Evolutionary conservation across 768 basidiomycete species (phyloP).

Genomic region (Scleroderma bovista): DNA sequence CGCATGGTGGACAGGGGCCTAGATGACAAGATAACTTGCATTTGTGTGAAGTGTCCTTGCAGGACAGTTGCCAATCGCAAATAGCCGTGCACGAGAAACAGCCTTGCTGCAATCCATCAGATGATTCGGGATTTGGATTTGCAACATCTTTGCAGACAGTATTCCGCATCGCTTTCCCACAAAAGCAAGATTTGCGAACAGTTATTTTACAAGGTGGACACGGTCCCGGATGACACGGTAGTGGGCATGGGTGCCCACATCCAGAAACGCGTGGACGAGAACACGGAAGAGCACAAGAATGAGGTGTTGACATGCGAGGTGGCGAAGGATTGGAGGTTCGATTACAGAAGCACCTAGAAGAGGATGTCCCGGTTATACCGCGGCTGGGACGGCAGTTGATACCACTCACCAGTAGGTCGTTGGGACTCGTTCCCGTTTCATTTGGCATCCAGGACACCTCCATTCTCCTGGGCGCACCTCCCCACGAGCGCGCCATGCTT

Average conservation of each 20-base stretch:
- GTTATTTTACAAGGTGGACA: conserved; percentile 92
- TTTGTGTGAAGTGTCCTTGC: conserved; percentile 58
- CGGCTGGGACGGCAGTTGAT: background rate
- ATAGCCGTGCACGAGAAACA: conserved; percentile 31
- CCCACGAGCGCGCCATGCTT: conserved; percentile 69
- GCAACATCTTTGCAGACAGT: background rate
- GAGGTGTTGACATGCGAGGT: conserved; percentile 63
- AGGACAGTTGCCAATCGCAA: conserved; percentile 47
- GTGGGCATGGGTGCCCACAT: conserved; percentile 80
- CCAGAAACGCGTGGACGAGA: conserved; percentile 45
- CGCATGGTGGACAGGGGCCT: conserved; percentile 68
- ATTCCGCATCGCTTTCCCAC: conserved; percentile 44
- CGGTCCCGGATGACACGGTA: conserved; percentile 90
- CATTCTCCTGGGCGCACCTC: conserved; percentile 72
- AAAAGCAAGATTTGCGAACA: conserved; percentile 73
- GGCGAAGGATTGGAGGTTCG: conserved; percentile 68
- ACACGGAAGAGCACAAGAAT: conserved; percentile 72
- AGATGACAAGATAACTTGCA: conserved; percentile 73
- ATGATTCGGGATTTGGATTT: background rate
- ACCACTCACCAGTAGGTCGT: conserved; percentile 54
- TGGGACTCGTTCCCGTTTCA: conserved; percentile 62
- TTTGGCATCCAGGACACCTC: conserved; percentile 93
- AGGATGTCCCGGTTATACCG: background rate
- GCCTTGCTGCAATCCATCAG: background rate
- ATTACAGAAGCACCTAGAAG: conserved; percentile 78